Evolutionary conservation across 2,329 filamentous ascomycete genomes (phyloP), one percentile per base, ranked within the genome.

Genomic region (Aureobasidium sp.): DNA sequence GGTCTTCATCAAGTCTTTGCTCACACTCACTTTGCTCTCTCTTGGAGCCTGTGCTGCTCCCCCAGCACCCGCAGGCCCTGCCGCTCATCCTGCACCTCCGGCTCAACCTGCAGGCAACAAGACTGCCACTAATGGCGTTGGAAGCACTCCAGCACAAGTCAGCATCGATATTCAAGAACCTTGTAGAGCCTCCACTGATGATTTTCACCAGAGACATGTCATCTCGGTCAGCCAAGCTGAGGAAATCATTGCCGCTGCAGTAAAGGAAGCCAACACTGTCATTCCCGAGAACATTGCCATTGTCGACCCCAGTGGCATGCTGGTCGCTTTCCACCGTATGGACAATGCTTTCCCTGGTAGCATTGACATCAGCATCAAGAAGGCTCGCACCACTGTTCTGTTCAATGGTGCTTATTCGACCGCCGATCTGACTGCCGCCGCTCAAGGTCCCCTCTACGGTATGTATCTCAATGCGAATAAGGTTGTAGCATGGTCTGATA

Each of bases 251-350:
- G 62, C 65, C 17, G 67, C 68, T 34, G 70, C 67, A 9, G 63
- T 65, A 29, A 63, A 44, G 29, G 51, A 56, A 60, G 52, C 62
- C 61, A 63, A 34, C n/a, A 25, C 29, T 61, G 66, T 66, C 41
- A 63, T 69, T 2, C 66, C 68, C 14, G 66, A 67, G 53, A 67
- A 69, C 64, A 70, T 71, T 39, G 69, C 70, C n/a, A 65, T 71
- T 15, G 62, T 68, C 27, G 69, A 71, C 45, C 68, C 69, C 20
- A 67, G 66, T 4, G 65, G 65, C 22, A 62, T 67, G 44, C 65
- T 71, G 37, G 68, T 71, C 37, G 70, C 67, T 20, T 70, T 71
- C 63, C 63, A 70, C 25, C 66, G 68, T n/a, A 71, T 69, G 67
- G 69, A 71, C 63, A 69, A 70, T 59, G 67, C 69, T 27, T 70